Evolutionary conservation across 192 early-diverging fungal genomes (phyloP), one percentile per base, ranked within the genome.

Genomic region (Backusella liffmaniae): DNA sequence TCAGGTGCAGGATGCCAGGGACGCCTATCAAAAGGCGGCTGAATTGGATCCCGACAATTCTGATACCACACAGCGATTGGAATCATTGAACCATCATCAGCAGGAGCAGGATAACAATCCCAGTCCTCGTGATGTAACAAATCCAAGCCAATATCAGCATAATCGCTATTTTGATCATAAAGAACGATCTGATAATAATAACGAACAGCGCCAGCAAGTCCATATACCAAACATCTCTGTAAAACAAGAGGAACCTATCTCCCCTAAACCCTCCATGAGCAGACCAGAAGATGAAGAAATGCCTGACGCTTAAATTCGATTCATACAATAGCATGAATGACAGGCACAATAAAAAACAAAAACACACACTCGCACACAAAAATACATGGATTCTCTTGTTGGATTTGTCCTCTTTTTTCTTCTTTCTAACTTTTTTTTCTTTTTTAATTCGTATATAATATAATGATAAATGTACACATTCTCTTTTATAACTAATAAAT

Each of bases 1-100:
- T 84, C 98, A 99, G 84, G 92, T 96, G 67, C 91, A 90, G 73
- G 98, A 99, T 78, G 98, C 98, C 3, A 90, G 98, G 37, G 97
- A 99, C 79, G 98, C 98, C 5, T 99, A 99, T 85, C 90, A 93
- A 59, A 92, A 95, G 9, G 98, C 97, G 0, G 88, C 95, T 9
- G 97, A 98, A 79, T 84, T 98, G 41, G 97, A 99, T 78, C 96
- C 95, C 1, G 82, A 83, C n/a, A 98, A 98, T 75, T 81, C 89
- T 5, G 90, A 92, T 51, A 96, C 96, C 39, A 94, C 95, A 80
- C 94, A 96, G 80, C 90, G 97, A 42, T 3, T 83, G 18, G 82
- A 80, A 7, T 67, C 80, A 26, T 37, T 83, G 34, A 79, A 5
- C 23, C 46, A 73, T 6, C 53, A 73, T 12, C 73, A 62, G 18